Percentiles rank a stretch among this genome's conserved stretches.
Evolutionary conservation across 2,329 filamentous ascomycete genomes (phyloP).

Genomic region (Orbilia quercus): DNA sequence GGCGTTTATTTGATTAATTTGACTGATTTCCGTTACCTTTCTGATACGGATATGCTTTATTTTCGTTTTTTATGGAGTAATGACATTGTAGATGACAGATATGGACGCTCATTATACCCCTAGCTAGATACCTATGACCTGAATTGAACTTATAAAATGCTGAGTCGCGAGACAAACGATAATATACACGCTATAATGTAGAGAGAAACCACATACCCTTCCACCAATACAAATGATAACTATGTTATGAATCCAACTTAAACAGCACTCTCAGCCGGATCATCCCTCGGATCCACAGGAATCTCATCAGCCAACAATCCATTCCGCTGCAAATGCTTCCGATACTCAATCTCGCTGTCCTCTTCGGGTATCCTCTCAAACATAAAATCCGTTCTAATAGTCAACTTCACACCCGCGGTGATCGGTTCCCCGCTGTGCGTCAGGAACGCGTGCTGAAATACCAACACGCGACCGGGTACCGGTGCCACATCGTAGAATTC

Average conservation of each 20-base stretch:
- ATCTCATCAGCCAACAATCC: slow-evolving; percentile 46
- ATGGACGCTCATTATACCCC: too few relatives aligned
- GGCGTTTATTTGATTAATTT: too few relatives aligned
- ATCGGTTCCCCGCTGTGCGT: slow-evolving; percentile 57
- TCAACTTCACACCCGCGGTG: slow-evolving; percentile 53
- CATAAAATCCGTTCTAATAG: slow-evolving; percentile 56
- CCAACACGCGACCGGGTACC: slow-evolving; percentile 53
- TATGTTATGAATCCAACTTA: too few relatives aligned
- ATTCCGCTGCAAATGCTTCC: slow-evolving; percentile 52
- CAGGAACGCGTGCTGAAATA: slow-evolving; percentile 57
- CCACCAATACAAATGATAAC: too few relatives aligned
- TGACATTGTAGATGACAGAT: background rate
- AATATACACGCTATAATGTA: too few relatives aligned
- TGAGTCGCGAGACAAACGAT: too few relatives aligned
- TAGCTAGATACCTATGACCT: too few relatives aligned
- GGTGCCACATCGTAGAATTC: slow-evolving; percentile 54
- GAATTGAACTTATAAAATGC: too few relatives aligned
- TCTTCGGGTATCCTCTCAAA: slow-evolving; percentile 43
- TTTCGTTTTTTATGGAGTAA: background rate
- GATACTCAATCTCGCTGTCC: slow-evolving; percentile 49
- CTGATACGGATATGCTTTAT: too few relatives aligned
- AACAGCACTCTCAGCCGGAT: background rate
- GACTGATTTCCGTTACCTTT: too few relatives aligned
- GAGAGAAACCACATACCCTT: too few relatives aligned
- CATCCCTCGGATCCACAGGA: slow-evolving; percentile 41